A percentile compares a stretch with the other conserved stretches of the same genome.
phyloP scores from a whole-genome alignment of 345 rosid species.

The Diplotaxis tenuifolia region DNA sequence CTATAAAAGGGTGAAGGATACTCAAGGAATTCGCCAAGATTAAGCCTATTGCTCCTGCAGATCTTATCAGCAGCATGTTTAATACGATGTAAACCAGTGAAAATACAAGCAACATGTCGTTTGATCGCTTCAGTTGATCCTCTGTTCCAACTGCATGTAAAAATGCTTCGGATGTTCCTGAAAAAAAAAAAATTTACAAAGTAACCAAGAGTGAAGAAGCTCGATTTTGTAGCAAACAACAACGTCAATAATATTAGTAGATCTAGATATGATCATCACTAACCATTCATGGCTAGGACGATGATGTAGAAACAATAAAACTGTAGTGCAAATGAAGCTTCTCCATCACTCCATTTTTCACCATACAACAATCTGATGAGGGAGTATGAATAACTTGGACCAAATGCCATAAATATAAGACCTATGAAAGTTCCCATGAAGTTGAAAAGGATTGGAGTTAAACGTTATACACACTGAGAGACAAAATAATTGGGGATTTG shows the following conservation, averaged over 20 bases:
- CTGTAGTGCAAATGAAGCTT: slow-evolving; percentile 72
- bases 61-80: slow-evolving; percentile 63
- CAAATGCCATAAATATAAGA: slow-evolving; percentile 83
- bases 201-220: background rate
- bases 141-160: slow-evolving; percentile 89
- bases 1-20: slow-evolving; percentile 50
- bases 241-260: background rate
- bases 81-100: slow-evolving; percentile 57
- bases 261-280: slow-evolving; percentile 31
- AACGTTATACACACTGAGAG: background rate
- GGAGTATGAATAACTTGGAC: slow-evolving; percentile 95
- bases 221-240: background rate
- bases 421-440: slow-evolving; percentile 40
- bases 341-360: slow-evolving; percentile 95
- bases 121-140: slow-evolving; percentile 71
- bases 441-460: background rate
- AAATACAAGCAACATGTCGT: slow-evolving; percentile 71
- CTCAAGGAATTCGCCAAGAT: slow-evolving; percentile 83
- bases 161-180: slow-evolving; percentile 98
- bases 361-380: slow-evolving; percentile 86
- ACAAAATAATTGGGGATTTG: slow-evolving; percentile 1
- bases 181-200: slow-evolving; percentile 7
- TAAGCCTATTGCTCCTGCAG: slow-evolving; percentile 86
- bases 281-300: slow-evolving; percentile 78
- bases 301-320: slow-evolving; percentile 83